Base-by-base conservation (phyloP, 2,329 filamentous ascomycete species). In the Trichoderma hamatum region DNA sequence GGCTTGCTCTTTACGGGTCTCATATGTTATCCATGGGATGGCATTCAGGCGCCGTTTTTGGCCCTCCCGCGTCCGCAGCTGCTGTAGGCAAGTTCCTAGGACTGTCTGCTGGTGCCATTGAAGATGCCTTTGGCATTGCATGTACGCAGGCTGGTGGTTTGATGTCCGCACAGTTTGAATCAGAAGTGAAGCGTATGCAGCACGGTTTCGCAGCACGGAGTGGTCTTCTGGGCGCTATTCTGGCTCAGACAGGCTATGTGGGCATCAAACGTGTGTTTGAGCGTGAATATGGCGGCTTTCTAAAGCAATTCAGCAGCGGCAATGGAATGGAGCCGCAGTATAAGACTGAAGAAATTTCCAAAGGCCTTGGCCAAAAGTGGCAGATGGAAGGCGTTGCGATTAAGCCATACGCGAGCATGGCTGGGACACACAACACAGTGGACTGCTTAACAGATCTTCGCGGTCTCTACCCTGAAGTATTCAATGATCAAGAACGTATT, bases 191-290 rank as follows among this genome's bases (percentile, higher is more conserved):
- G 72, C 78, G 81, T 2, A 81, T 83, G 78, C 81, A 84, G 71
- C 82, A 84, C 69, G 82, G 78, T 5, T 84, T 84, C 70, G 81
- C 81, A 0, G 78, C 82, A 6, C 77, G 82, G 7, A 83, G 80
- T 68, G 81, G 81, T 1, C 75, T 84, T 0, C 76, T 83, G 19
- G 79, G 74, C 0, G 77, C 80, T 0, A 65, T 83, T 2, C 70
- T 84, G 34, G 80, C 80, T 1, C 72, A 74, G 30, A 73, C 73
- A 0, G 79, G 78, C 2, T 84, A 84, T 69, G 72, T 75, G 1
- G 82, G 82, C 0, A 83, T 83, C 71, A 78, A 81, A 63, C 76
- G 78, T 52, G 79, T 82, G 0, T 82, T 78, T 56, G 81, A 83
- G 64, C 73, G 77, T 3, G 74, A 74, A 1, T 84, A 82, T 62